These are phyloP conservation scores for Cyclocybe aegerita DNA, from an alignment of 768 basidiomycete genomes.

Conservation along the genomic window DNA sequence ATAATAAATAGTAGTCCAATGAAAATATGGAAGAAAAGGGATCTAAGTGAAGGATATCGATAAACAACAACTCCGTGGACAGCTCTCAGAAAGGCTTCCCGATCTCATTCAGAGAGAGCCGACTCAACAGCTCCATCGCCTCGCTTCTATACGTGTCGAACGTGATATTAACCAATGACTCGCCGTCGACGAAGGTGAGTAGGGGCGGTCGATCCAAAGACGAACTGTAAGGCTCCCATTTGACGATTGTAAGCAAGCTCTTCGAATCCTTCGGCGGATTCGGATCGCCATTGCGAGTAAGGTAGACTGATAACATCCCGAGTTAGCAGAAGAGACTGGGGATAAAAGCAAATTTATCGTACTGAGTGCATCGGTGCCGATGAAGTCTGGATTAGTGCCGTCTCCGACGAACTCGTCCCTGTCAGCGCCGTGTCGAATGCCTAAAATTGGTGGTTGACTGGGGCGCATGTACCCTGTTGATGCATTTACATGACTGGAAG, in stretches of 20 bases:
- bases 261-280: not conserved
- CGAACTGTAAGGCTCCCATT: conserved; percentile 6
- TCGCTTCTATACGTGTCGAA: conserved; percentile 9
- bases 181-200: conserved; percentile 13
- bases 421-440: conserved; percentile 8
- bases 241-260: conserved; percentile 4
- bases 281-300: conserved; percentile 5
- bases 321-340: too few species aligned
- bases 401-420: conserved; percentile 6
- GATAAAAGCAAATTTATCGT: not conserved
- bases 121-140: conserved; percentile 1
- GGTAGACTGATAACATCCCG: conserved; percentile 9
- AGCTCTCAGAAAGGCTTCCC: too few species aligned
- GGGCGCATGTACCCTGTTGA: not conserved
- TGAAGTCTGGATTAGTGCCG: conserved; percentile 4
- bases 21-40: too few species aligned
- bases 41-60: too few species aligned
- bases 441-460: not conserved
- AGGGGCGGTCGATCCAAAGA: conserved; percentile 5
- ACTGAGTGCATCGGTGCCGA: conserved; percentile 13
- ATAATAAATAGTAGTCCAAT: too few species aligned
- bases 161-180: conserved; percentile 11
- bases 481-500: not conserved
- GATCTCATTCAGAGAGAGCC: too few species aligned
- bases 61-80: too few species aligned